A percentile compares a stretch with the other conserved stretches of the same genome.
These are phyloP conservation scores for Rhypophila decipiens DNA, from an alignment of 495 filamentous ascomycete species.

Conservation along the genomic window DNA sequence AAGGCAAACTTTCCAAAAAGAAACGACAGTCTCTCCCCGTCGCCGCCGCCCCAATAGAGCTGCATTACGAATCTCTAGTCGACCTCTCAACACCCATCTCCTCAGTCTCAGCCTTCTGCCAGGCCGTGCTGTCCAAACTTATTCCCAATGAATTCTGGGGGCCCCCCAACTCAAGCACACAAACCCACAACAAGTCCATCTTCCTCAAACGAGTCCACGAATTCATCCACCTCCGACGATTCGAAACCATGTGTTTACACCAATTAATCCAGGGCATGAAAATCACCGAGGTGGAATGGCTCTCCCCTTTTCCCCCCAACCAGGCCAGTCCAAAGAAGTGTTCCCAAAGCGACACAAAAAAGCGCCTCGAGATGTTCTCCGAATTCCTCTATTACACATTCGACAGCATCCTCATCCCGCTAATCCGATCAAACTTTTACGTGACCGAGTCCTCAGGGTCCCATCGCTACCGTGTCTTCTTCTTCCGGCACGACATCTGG, in stretches of 20 bases:
- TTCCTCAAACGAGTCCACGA: conserved; percentile 63
- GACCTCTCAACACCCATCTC: conserved; percentile 65
- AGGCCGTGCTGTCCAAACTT: conserved; percentile 65
- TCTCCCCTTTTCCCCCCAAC: conserved; percentile 45
- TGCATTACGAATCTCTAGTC: conserved; percentile 40
- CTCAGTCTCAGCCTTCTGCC: conserved; percentile 81
- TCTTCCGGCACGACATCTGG: conserved; percentile 94
- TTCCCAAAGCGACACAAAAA: conserved; percentile 63
- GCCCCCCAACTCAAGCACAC: conserved; percentile 32
- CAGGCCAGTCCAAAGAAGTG: conserved; percentile 39
- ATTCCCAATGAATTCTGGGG: conserved; percentile 78
- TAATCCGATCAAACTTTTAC: conserved; percentile 83
- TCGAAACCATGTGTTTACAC: conserved; percentile 75
- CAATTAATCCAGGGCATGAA: conserved; percentile 71
- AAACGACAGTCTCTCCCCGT: not conserved
- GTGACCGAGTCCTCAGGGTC: conserved; percentile 85
- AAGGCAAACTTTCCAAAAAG: conserved; percentile 5
- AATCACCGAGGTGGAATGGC: conserved; percentile 67
- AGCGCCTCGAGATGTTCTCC: conserved; percentile 70
- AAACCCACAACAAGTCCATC: conserved; percentile 49
- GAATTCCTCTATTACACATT: conserved; percentile 91
- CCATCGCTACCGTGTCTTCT: conserved; percentile 79
- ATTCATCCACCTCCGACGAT: conserved; percentile 72
- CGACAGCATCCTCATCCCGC: conserved; percentile 83
- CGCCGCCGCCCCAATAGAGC: not conserved